phyloP scores from a whole-genome alignment of 257 asterid genomes.

The Salvia miltiorrhiza region DNA sequence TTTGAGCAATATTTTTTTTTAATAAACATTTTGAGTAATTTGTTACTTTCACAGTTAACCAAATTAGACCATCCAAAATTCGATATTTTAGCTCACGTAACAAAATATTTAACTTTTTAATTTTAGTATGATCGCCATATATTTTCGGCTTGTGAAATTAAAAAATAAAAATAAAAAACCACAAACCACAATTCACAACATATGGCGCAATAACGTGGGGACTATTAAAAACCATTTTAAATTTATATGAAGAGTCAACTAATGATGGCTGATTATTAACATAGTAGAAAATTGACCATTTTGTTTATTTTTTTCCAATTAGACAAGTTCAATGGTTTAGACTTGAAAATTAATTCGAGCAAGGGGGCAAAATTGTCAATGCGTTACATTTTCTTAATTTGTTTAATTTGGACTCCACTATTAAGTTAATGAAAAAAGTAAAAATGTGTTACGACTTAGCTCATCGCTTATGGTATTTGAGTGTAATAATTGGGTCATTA shows the following conservation, averaged over 20 bases:
- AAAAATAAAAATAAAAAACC: not conserved
- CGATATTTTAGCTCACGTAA: too few species aligned
- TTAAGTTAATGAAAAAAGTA: not conserved
- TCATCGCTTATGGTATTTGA: not conserved
- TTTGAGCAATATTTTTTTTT: too few species aligned
- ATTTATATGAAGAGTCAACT: not conserved
- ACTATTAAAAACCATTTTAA: not conserved
- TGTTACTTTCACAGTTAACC: not conserved
- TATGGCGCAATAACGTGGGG: not conserved
- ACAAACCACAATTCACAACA: not conserved
- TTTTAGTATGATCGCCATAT: not conserved
- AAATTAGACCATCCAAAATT: not conserved
- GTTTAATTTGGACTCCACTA: not conserved
- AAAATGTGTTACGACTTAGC: not conserved
- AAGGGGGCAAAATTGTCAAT: not conserved
- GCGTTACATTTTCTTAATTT: not conserved
- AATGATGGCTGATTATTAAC: slow-evolving; percentile 17
- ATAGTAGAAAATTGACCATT: slow-evolving; percentile 6
- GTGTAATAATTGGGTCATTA: not conserved
- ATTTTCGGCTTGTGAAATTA: not conserved
- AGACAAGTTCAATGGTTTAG: not conserved
- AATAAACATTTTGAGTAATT: too few species aligned
- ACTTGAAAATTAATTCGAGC: not conserved
- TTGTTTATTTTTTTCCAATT: not conserved
- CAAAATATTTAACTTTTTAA: not conserved